These are phyloP conservation scores for Suillus variegatus DNA, from an alignment of 768 basidiomycete species.

Conservation along the genomic window DNA sequence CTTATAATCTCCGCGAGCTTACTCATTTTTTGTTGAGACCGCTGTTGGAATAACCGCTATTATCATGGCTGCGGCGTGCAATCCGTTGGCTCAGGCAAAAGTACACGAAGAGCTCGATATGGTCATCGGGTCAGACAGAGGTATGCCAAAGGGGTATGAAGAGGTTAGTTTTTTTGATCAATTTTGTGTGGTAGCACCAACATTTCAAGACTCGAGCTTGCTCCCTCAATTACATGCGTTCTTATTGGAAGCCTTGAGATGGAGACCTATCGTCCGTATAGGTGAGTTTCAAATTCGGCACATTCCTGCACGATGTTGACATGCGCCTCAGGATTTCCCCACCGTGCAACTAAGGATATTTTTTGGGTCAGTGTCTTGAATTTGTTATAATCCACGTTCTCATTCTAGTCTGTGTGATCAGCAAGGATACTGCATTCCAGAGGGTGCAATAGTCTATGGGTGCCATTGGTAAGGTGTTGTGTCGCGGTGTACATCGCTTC, in stretches of 20 bases:
- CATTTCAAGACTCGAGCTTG: not conserved
- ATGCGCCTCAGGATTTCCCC: not conserved
- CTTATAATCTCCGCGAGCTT: not conserved
- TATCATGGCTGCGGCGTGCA: not conserved
- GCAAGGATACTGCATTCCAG: not conserved
- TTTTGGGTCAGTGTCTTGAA: not conserved
- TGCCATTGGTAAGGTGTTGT: not conserved
- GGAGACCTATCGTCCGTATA: not conserved
- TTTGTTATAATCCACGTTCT: not conserved
- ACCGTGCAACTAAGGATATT: not conserved
- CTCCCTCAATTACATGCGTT: not conserved
- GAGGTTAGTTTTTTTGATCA: not conserved
- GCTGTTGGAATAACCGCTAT: not conserved
- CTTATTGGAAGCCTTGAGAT: not conserved
- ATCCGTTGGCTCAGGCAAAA: not conserved
- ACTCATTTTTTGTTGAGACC: not conserved
- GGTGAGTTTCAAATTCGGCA: not conserved
- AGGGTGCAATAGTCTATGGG: not conserved
- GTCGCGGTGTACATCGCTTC: not conserved
- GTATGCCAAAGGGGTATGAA: not conserved
- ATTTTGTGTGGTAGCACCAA: not conserved
- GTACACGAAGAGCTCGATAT: not conserved
- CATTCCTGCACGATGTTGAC: not conserved
- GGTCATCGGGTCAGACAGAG: not conserved
- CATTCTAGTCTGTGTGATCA: not conserved